Evolutionary conservation across 2,329 filamentous ascomycete genomes (phyloP), one percentile per base, ranked within the genome.

Genomic region (Thelonectria rubi): DNA sequence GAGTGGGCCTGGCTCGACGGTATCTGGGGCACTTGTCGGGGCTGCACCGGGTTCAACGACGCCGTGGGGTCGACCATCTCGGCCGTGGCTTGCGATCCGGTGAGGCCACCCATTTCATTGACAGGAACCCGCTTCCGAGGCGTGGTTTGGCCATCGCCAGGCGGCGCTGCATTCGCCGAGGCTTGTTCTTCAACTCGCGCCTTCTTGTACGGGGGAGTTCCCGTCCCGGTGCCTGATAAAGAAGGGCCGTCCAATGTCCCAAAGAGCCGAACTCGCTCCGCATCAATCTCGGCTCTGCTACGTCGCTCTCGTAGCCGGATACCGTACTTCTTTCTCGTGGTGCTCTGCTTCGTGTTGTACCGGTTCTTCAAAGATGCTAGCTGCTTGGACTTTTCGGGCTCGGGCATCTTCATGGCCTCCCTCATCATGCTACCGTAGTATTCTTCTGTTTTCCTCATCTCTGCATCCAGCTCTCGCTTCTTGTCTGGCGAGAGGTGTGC

Each of bases 311-410:
- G 80, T 14, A 87, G 76, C 2, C 80, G 79, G 32, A 88, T 83
- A n/a, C 85, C 85, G 62, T 82, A 87, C 62, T 81, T 86, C 69
- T 85, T 87, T 12, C 85, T 80, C 3, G 85, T 82, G n/a, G 79
- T 78, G 55, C 82, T 86, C 69, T 86, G 84, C 58, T 84, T 85
- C 3, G 83, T 86, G 45, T 82, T 82, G 65, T 83, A 85, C 3
- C 79, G 80, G 64, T 86, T 87, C 42, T 81, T 81, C 1, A 86
- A 66, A 10, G 76, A 79, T 0, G 78, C 76, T 0, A 86, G 53
- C 48, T 64, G 60, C 65, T 75, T 51, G 69, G 75, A 63, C 69
- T 71, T 43, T 59, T 73, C 66, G 2, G 75, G 72, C 39, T 82
- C 76, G 0, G 69, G 56, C 10, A 83, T 74, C 3, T 40, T 18